Evolutionary conservation across 2,329 filamentous ascomycete species (phyloP).

Genomic region (Aspergillus sp.): DNA sequence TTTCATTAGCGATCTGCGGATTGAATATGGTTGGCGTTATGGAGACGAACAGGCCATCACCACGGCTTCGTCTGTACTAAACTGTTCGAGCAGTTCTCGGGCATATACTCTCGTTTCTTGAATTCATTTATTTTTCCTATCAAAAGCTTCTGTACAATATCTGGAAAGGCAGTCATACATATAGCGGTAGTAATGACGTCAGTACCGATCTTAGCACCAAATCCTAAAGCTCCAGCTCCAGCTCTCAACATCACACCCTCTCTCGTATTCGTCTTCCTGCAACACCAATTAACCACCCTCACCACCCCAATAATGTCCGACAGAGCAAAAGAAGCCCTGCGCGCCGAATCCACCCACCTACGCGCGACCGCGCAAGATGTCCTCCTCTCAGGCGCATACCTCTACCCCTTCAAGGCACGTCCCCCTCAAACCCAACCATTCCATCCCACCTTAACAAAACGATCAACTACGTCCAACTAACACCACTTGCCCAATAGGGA

Average conservation of each 20-base stretch:
- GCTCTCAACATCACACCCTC: not conserved
- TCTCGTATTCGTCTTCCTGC: not conserved
- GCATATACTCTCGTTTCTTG: slow-evolving; percentile 2
- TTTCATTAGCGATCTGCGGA: slow-evolving; percentile 33
- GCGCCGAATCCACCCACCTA: slow-evolving; percentile 71
- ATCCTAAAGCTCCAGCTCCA: not conserved
- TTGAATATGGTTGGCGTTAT: slow-evolving; percentile 30
- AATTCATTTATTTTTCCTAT: not conserved
- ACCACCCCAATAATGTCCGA: slow-evolving; percentile 39
- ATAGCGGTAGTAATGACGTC: slow-evolving; percentile 1
- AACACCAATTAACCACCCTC: not conserved
- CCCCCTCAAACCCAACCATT: not conserved
- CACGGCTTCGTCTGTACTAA: not conserved
- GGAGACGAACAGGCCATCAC: not conserved
- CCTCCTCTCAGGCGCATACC: slow-evolving; percentile 72
- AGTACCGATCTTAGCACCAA: not conserved
- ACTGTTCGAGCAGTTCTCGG: not conserved
- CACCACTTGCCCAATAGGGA: slow-evolving; percentile 44
- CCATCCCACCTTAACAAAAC: not conserved
- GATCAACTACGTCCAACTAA: not conserved
- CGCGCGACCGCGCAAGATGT: slow-evolving; percentile 66
- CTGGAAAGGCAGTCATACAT: not conserved
- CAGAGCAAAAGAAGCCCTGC: slow-evolving; percentile 56
- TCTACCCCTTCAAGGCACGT: slow-evolving; percentile 75
- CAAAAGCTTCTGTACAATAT: not conserved